Evolutionary conservation across 352 stramenopile species (phyloP).

Genomic region (Plasmopara halstedii): DNA sequence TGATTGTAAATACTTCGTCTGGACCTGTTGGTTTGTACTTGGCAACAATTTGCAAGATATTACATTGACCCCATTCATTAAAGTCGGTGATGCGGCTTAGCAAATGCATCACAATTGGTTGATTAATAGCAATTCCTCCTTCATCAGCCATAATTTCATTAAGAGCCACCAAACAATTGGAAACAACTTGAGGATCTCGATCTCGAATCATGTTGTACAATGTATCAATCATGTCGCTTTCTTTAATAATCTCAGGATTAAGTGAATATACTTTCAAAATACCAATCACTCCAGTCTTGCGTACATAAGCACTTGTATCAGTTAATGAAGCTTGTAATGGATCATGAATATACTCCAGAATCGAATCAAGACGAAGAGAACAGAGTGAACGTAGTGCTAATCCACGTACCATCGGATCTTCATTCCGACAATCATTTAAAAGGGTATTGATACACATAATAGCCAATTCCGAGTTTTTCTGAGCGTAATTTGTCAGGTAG

Average conservation of each 20-base stretch:
- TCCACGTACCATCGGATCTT: conserved; percentile 98
- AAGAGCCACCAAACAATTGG: conserved; percentile 95
- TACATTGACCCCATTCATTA: conserved; percentile 97
- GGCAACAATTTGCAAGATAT: conserved; percentile 92
- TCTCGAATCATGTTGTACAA: conserved; percentile 99
- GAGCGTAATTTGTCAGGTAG: conserved; percentile 99
- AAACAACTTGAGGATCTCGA: conserved; percentile 95
- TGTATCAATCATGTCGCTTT: conserved; percentile 95
- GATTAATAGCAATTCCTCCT: conserved; percentile 96
- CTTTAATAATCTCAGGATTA: conserved; percentile 87
- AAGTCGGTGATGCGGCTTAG: conserved; percentile 98
- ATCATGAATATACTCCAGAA: conserved; percentile 98
- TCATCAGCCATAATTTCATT: conserved; percentile 97
- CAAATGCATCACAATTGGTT: conserved; percentile 96
- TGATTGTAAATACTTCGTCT: conserved; percentile 97
- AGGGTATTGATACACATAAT: conserved; percentile 99
- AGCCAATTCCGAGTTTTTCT: conserved; percentile 97
- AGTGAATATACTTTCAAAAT: conserved; percentile 96
- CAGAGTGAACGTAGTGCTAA: conserved; percentile 96
- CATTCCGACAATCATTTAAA: conserved; percentile 97
- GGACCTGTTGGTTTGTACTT: conserved; percentile 93
- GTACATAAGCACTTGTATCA: conserved; percentile 97
- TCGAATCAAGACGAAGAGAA: conserved; percentile 93
- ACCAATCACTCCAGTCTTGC: conserved; percentile 98
- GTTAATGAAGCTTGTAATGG: conserved; percentile 87